Conservation (phyloP, 2,329 filamentous ascomycete species). For the Pseudogymnoascus sp. region DNA sequence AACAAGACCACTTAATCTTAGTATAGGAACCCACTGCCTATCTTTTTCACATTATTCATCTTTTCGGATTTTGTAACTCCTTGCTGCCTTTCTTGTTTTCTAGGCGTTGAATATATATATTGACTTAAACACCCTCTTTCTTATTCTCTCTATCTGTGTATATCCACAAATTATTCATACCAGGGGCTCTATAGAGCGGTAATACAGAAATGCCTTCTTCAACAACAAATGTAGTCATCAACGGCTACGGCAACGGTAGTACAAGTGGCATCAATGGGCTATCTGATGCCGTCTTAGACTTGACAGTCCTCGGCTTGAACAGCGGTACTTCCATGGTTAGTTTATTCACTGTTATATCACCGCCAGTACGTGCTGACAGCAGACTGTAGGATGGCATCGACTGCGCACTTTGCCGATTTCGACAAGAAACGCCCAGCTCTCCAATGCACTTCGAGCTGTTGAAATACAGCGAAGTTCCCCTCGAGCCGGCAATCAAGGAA, state of each 20-base stretch:
- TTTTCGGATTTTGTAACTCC: neutral
- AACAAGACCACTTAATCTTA: neutral
- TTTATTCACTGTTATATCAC: neutral
- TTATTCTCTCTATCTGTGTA: neutral
- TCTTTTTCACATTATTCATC: neutral
- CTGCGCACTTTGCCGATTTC: constrained; percentile 50
- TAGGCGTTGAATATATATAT: neutral
- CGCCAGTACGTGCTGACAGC: neutral
- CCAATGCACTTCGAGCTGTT: constrained; percentile 51
- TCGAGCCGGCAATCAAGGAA: constrained; percentile 47
- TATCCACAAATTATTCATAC: neutral
- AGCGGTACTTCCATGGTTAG: constrained; percentile 43
- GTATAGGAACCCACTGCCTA: neutral
- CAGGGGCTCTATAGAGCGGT: neutral
- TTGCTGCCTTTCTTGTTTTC: neutral
- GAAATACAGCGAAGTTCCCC: constrained; percentile 49
- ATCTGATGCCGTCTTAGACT: constrained; percentile 32
- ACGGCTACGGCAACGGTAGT: neutral
- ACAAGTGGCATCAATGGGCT: neutral
- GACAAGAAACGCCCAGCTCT: constrained; percentile 42
- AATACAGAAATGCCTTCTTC: neutral
- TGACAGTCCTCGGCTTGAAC: constrained; percentile 49
- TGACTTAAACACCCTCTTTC: neutral
- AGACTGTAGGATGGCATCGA: constrained; percentile 42
- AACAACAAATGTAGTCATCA: neutral